Evolutionary conservation across 1,284 basidiomycete genomes (phyloP).

Genomic region (Microbotryomycetes sp.): DNA sequence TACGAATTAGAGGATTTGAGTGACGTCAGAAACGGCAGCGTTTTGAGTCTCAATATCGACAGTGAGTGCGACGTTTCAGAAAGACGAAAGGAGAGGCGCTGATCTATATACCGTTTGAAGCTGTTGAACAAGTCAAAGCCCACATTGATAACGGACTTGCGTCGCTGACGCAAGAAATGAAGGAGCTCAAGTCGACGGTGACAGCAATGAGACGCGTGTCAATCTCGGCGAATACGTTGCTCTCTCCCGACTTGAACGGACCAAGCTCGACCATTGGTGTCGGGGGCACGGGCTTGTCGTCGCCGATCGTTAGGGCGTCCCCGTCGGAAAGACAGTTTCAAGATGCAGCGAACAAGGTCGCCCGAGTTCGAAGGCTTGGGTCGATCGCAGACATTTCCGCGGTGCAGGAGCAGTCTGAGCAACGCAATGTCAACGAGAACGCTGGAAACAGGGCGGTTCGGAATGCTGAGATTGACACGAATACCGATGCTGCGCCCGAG

Average conservation of each 20-base stretch:
- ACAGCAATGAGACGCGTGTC: conserved; percentile 47
- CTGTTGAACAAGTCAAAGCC: conserved; percentile 95
- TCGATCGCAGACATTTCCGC: background rate
- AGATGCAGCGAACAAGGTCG: conserved; percentile 25
- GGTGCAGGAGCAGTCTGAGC: conserved; percentile 7
- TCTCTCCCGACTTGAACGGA: conserved; percentile 20
- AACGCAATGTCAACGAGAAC: conserved; percentile 44
- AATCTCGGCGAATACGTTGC: conserved; percentile 39
- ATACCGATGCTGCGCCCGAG: background rate
- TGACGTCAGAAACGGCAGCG: conserved; percentile 80
- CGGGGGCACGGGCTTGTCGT: background rate
- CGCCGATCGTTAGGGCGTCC: conserved; percentile 6
- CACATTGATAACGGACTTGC: conserved; percentile 90
- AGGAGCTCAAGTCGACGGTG: conserved; percentile 71
- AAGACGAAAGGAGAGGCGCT: conserved; percentile 1
- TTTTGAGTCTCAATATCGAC: conserved; percentile 91
- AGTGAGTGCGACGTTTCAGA: conserved; percentile 54
- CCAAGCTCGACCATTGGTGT: conserved; percentile 16
- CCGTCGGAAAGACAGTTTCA: conserved; percentile 30
- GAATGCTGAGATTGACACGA: background rate
- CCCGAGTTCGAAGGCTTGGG: conserved; percentile 8
- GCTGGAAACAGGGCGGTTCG: conserved; percentile 30
- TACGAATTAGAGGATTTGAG: conserved; percentile 93
- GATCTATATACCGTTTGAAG: conserved; percentile 45
- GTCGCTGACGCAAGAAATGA: conserved; percentile 77